Percentiles rank a stretch among this genome's conserved stretches.
These are phyloP conservation scores for Solanum chaucha DNA, from an alignment of 257 asterid genomes.

Conservation along the genomic window DNA sequence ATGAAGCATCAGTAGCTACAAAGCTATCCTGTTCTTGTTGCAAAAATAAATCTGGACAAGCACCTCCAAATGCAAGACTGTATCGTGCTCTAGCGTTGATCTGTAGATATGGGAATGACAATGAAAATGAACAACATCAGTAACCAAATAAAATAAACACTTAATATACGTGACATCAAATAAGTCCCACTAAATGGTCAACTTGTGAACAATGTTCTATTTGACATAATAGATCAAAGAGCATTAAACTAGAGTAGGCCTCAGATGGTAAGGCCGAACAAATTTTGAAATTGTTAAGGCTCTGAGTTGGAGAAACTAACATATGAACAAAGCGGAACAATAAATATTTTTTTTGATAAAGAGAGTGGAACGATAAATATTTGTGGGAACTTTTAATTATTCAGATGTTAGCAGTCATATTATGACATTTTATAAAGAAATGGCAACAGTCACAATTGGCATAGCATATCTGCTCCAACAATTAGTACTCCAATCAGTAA, in stretches of 20 bases:
- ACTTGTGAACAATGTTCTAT: neutral
- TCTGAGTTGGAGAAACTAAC: neutral
- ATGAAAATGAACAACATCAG: neutral
- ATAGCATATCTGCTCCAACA: neutral
- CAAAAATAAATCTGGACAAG: constrained; percentile 69
- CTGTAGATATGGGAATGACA: constrained; percentile 23
- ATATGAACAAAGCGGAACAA: neutral
- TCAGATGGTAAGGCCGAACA: neutral
- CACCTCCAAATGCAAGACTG: constrained; percentile 75
- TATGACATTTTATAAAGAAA: neutral
- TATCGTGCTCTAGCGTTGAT: constrained; percentile 88
- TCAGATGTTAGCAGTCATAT: neutral
- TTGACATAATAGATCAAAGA: neutral
- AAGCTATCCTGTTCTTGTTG: constrained; percentile 38
- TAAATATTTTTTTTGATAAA: neutral
- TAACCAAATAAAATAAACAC: neutral
- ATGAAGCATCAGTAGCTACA: constrained; percentile 19
- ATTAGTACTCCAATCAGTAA: neutral
- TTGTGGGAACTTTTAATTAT: neutral
- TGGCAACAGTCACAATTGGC: neutral
- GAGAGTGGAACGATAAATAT: neutral
- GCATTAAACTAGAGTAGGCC: neutral
- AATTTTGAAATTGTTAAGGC: neutral
- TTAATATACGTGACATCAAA: neutral
- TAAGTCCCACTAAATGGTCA: neutral